These are phyloP conservation scores for Penicillium argentinense DNA, from an alignment of 495 filamentous ascomycete genomes.

Conservation along the genomic window DNA sequence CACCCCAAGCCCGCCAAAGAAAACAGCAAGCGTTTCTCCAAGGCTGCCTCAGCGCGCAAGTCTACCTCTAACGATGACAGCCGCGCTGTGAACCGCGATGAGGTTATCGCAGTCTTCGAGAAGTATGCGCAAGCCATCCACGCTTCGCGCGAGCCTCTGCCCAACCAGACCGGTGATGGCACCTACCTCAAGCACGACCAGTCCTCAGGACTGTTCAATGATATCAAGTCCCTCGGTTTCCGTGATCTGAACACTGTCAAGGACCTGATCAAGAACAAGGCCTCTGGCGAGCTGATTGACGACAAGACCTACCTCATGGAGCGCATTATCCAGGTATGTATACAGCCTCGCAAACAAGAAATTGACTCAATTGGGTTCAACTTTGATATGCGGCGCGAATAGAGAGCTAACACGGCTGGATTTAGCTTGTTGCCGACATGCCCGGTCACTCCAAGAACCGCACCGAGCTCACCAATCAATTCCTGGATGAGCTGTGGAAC, in stretches of 20 bases:
- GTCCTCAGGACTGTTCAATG: conserved; percentile 58
- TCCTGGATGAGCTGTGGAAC: conserved; percentile 71
- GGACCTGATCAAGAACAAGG: conserved; percentile 52
- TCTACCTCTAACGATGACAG: conserved; percentile 32
- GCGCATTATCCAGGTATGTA: conserved; percentile 61
- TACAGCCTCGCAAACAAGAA: background rate
- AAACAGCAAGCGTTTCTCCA: conserved; percentile 41
- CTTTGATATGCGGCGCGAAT: background rate
- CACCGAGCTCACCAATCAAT: conserved; percentile 63
- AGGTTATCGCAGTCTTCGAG: conserved; percentile 54
- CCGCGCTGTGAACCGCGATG: conserved; percentile 36
- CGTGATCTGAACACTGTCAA: conserved; percentile 57
- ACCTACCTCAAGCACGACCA: conserved; percentile 51
- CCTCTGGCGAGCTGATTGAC: conserved; percentile 56
- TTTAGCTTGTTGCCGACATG: conserved; percentile 62
- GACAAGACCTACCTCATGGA: conserved; percentile 86
- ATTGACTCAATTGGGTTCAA: background rate
- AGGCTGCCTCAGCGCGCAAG: conserved; percentile 31
- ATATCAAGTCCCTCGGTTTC: conserved; percentile 62
- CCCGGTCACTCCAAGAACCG: conserved; percentile 62
- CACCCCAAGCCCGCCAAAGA: conserved; percentile 36
- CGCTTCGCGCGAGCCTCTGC: conserved; percentile 62
- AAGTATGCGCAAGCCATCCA: conserved; percentile 64
- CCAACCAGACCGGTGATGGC: conserved; percentile 65
- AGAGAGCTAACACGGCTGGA: background rate